These are phyloP conservation scores for Colletotrichum plurivorum DNA, from an alignment of 2,329 filamentous ascomycete species.

Conservation along the genomic window DNA sequence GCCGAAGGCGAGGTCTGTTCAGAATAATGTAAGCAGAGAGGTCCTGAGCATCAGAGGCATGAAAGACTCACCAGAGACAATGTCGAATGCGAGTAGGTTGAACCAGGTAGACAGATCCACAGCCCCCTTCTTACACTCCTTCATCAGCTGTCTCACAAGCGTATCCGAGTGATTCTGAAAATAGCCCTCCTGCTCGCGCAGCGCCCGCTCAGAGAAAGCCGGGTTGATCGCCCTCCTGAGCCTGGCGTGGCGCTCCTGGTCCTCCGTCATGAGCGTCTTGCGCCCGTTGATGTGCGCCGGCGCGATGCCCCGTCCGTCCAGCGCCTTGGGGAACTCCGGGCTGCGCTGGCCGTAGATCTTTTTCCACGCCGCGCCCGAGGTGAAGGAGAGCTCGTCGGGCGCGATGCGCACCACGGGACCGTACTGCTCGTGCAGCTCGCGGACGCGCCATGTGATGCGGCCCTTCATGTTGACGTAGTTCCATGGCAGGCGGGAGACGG, in stretches of 20 bases:
- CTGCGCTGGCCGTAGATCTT: constrained; percentile 54
- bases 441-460: constrained; percentile 21
- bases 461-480: constrained; percentile 25
- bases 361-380: constrained; percentile 52
- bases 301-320: constrained; percentile 15
- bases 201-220: constrained; percentile 47
- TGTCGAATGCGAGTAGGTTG: constrained; percentile 47
- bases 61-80: constrained; percentile 32
- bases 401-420: constrained; percentile 54
- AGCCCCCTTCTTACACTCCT: not conserved
- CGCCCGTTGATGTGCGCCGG: constrained; percentile 2
- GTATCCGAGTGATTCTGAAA: constrained; percentile 46
- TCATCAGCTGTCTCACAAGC: constrained; percentile 41
- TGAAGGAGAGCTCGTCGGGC: constrained; percentile 56
- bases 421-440: constrained; percentile 43
- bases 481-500: constrained; percentile 25
- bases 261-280: constrained; percentile 19
- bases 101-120: constrained; percentile 46
- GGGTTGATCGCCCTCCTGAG: constrained; percentile 44
- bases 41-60: not conserved
- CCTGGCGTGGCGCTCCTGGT: constrained; percentile 40
- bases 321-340: constrained; percentile 22
- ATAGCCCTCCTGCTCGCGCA: constrained; percentile 49
- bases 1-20: constrained; percentile 14
- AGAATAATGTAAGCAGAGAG: not conserved